Evolutionary conservation across 1,284 basidiomycete genomes (phyloP).

Genomic region (Melampsora americana): DNA sequence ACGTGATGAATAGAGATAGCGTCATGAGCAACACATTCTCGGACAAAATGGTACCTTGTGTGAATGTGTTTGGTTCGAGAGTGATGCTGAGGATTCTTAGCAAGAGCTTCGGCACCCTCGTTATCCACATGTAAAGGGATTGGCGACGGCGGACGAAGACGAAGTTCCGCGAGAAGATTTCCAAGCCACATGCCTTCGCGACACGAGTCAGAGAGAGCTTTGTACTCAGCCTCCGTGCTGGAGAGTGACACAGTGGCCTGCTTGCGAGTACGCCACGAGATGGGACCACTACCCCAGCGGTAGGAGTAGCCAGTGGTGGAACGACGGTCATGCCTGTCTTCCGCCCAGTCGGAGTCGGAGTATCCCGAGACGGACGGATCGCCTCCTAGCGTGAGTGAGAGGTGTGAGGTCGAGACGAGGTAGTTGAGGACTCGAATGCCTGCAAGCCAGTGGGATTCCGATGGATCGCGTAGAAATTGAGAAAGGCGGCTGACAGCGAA

Average conservation of each 20-base stretch:
- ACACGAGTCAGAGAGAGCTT: background rate
- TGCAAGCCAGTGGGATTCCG: background rate
- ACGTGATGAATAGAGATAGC: too few species aligned
- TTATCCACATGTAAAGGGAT: too few species aligned
- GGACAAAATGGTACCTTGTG: too few species aligned
- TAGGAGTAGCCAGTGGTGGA: constrained; percentile 4
- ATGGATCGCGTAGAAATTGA: background rate
- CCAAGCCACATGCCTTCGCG: background rate
- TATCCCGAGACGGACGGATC: background rate
- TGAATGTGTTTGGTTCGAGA: too few species aligned
- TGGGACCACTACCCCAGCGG: too few species aligned
- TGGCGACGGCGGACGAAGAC: constrained; percentile 46
- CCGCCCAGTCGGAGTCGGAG: constrained; percentile 7
- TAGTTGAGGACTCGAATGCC: constrained; percentile 8
- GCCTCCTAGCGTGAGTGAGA: background rate
- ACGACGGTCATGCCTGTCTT: too few species aligned
- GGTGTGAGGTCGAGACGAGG: background rate
- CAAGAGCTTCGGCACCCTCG: constrained; percentile 21
- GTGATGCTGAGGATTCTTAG: too few species aligned
- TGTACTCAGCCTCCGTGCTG: constrained; percentile 9
- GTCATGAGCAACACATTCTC: too few species aligned
- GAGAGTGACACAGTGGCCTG: constrained; percentile 11
- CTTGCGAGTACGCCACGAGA: background rate
- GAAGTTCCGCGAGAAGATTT: background rate
- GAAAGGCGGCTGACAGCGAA: too few species aligned